Conservation (phyloP, 1,284 basidiomycete species). For the Ustilago crameri region DNA sequence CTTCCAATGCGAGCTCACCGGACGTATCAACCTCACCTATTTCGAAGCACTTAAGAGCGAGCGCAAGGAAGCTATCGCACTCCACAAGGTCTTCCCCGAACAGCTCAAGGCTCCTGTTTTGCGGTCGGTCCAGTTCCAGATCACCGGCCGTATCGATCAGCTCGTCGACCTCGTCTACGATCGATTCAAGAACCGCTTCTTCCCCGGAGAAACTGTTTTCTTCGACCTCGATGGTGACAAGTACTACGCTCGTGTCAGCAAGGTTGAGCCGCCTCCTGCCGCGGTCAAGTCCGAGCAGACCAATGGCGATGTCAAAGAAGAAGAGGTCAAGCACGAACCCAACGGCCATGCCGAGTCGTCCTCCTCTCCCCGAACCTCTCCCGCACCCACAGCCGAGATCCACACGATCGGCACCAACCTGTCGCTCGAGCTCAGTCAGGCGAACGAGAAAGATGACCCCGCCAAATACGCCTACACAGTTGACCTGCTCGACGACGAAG, state of each 20-base stretch:
- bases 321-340: conserved; percentile 20
- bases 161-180: conserved; percentile 93
- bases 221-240: conserved; percentile 69
- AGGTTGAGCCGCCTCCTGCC: conserved; percentile 77
- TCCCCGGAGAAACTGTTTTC: conserved; percentile 76
- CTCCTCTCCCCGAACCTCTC: conserved; percentile 9
- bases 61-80: conserved; percentile 82
- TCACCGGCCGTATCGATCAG: conserved; percentile 92
- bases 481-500: conserved; percentile 74
- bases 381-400: conserved; percentile 13
- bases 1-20: conserved; percentile 94
- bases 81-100: conserved; percentile 90
- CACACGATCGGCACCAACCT: conserved; percentile 85
- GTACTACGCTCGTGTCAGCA: conserved; percentile 80
- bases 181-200: conserved; percentile 94
- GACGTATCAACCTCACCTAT: conserved; percentile 90
- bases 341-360: conserved; percentile 36
- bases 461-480: conserved; percentile 86
- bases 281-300: not conserved
- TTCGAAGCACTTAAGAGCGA: conserved; percentile 93
- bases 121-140: conserved; percentile 87
- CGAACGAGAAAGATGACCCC: conserved; percentile 80
- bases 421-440: conserved; percentile 78
- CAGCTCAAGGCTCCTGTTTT: conserved; percentile 90
- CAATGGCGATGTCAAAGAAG: conserved; percentile 12